Evolutionary conservation across 139 green algal species (phyloP).

Genomic region (Pedinophyceae sp.): DNA sequence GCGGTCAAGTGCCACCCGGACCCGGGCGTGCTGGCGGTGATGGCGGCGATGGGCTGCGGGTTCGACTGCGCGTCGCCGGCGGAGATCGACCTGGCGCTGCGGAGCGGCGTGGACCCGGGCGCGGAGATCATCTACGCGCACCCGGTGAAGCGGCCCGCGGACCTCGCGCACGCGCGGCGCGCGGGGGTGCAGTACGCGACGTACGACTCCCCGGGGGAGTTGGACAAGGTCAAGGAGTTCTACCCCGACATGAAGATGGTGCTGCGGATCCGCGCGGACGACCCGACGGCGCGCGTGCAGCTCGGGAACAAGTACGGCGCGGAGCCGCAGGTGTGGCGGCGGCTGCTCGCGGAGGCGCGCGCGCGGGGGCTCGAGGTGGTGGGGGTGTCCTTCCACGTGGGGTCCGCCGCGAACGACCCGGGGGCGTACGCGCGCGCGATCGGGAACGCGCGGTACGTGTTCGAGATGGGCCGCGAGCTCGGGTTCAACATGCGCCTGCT

Average conservation of each 20-base stretch:
- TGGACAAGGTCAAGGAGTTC: slow-evolving; percentile 23
- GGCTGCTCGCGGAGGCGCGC: slow-evolving; percentile 15
- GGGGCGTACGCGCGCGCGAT: slow-evolving; percentile 17
- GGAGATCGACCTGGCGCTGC: slow-evolving; percentile 66
- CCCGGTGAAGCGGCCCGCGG: slow-evolving; percentile 13
- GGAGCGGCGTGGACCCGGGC: slow-evolving; percentile 48
- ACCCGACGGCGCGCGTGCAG: slow-evolving; percentile 15
- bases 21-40: slow-evolving; percentile 50
- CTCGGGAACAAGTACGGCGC: slow-evolving; percentile 37
- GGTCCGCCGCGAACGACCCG: slow-evolving; percentile 13
- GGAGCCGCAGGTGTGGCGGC: slow-evolving; percentile 14
- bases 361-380: slow-evolving; percentile 17
- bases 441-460: slow-evolving; percentile 7
- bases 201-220: slow-evolving; percentile 26
- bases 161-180: slow-evolving; percentile 16
- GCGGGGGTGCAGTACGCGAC: no score
- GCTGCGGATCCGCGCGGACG: slow-evolving; percentile 31
- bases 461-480: slow-evolving; percentile 17
- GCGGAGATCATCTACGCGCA: slow-evolving; percentile 28
- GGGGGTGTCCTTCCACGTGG: slow-evolving; percentile 34
- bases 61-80: slow-evolving; percentile 88
- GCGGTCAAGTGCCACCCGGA: slow-evolving; percentile 94
- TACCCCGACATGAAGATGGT: slow-evolving; percentile 16
- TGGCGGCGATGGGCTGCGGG: slow-evolving; percentile 68
- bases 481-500: slow-evolving; percentile 24